Percentiles rank a stretch among this genome's conserved stretches.
Conservation (phyloP, 2,329 filamentous ascomycete genomes). For the Neonectria coccinea region DNA sequence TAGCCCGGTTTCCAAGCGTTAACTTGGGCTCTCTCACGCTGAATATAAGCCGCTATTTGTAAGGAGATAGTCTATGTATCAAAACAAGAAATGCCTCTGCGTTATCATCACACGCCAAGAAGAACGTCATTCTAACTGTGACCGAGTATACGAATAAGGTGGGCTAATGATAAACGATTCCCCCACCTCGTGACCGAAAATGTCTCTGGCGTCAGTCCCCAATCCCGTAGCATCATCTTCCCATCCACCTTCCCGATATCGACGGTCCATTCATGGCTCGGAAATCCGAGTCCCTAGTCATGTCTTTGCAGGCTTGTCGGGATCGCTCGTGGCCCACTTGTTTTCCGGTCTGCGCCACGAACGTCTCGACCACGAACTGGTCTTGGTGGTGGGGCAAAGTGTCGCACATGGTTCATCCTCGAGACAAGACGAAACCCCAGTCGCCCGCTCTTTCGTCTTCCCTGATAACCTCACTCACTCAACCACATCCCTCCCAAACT, state of each 20-base stretch:
- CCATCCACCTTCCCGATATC: slow-evolving; percentile 4
- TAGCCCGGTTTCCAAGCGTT: too few relatives aligned
- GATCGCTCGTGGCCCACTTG: slow-evolving; percentile 25
- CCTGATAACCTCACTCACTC: slow-evolving; percentile 22
- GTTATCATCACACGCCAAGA: background rate
- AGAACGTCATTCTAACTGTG: background rate
- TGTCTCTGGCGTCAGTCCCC: slow-evolving; percentile 11
- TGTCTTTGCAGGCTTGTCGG: slow-evolving; percentile 9
- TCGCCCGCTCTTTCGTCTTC: slow-evolving; percentile 19
- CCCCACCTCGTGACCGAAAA: background rate
- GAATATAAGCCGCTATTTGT: too few relatives aligned
- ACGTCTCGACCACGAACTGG: slow-evolving; percentile 22
- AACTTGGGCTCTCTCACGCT: too few relatives aligned
- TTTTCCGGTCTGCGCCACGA: slow-evolving; percentile 27
- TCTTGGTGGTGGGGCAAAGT: slow-evolving; percentile 29
- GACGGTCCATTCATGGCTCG: slow-evolving; percentile 14
- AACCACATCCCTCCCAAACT: slow-evolving; percentile 4
- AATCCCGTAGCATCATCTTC: slow-evolving; percentile 6
- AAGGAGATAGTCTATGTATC: too few relatives aligned
- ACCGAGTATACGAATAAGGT: background rate
- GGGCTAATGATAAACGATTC: background rate
- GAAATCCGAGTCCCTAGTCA: slow-evolving; percentile 12
- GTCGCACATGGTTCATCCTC: slow-evolving; percentile 29
- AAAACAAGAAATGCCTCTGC: background rate
- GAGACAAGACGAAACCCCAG: slow-evolving; percentile 22